Evolutionary conservation across 345 rosid genomes (phyloP).

Genomic region (Eutrema japonicum): DNA sequence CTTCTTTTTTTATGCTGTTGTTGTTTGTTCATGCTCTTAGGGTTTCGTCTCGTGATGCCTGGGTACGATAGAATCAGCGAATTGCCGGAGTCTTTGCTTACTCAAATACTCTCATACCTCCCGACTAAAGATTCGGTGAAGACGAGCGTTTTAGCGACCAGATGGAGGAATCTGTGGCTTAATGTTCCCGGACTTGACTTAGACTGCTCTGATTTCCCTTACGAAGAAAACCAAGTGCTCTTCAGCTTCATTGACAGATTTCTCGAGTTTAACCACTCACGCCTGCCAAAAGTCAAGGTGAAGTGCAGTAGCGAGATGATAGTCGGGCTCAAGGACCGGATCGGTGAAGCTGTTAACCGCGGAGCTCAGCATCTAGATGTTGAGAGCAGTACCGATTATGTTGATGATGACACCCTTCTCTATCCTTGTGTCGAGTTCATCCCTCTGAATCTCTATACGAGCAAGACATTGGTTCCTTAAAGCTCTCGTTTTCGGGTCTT

Average conservation of each 20-base stretch:
- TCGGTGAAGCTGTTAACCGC: not conserved
- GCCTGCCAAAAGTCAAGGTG: not conserved
- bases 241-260: constrained; percentile 9
- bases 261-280: not conserved
- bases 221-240: no score
- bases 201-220: not conserved
- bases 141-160: constrained; percentile 26
- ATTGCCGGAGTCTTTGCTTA: constrained; percentile 29
- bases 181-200: constrained; percentile 22
- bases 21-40: constrained; percentile 7
- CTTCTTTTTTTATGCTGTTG: not conserved
- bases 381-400: not conserved
- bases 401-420: not conserved
- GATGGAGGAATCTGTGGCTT: constrained; percentile 30
- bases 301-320: not conserved
- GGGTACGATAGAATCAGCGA: constrained; percentile 15
- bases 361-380: constrained; percentile 13
- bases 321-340: not conserved
- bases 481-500: not conserved
- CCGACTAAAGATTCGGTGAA: constrained; percentile 19
- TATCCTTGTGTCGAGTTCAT: not conserved
- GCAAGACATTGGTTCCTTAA: not conserved
- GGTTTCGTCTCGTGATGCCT: constrained; percentile 2
- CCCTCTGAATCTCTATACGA: constrained; percentile 15
- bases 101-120: constrained; percentile 29